Evolutionary conservation across 441 rosid species (phyloP), one percentile per base, ranked within the genome.

Genomic region (Croton laevigatus): DNA sequence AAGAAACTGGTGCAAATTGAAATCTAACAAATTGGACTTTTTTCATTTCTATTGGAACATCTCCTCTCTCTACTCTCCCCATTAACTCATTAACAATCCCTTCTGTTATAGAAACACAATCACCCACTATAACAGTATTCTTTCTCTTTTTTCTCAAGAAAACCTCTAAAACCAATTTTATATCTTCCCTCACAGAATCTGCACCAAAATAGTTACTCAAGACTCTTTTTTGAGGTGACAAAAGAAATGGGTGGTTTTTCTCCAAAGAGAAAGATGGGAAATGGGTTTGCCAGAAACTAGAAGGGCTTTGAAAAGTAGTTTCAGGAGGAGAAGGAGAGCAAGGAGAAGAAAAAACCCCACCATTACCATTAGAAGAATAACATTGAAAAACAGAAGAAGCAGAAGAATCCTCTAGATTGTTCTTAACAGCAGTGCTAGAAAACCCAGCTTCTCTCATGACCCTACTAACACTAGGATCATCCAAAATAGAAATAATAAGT

Each of bases 401-500:
- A 10, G 91, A 83, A 71, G 88, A 81, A 65, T 92, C 98, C 61
- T 92, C 98, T 17, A 90, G 78, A 69, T 85, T 85, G 77, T 67
- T 89, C 74, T 90, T 90, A 4, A 92, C 89, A 11, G 86, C 81
- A 57, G 95, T 87, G 78, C 97, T 90, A 38, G 93, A 90, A 73
- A 92, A 90, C 0, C 98, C 98, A 62, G 98, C 98, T 79, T 92
- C 97, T 74, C 90, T 84, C 98, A 92, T 90, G 73, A 92, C 94
- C 81, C 98, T 80, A 80, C 97, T 89, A 37, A 93, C 97, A 74
- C 97, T 89, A 48, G 98, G 98, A 75, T 93, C 98, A 75, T 93
- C 98, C 6, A 93, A 81, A 69, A 93, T 89, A n/a, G 98, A 93
- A 4, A 93, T 73, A 22, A 91, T 80, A 5, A 93, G 91, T 79